These are phyloP conservation scores for Apiospora rasikravindrae DNA, from an alignment of 2,329 filamentous ascomycete species.

Conservation along the genomic window DNA sequence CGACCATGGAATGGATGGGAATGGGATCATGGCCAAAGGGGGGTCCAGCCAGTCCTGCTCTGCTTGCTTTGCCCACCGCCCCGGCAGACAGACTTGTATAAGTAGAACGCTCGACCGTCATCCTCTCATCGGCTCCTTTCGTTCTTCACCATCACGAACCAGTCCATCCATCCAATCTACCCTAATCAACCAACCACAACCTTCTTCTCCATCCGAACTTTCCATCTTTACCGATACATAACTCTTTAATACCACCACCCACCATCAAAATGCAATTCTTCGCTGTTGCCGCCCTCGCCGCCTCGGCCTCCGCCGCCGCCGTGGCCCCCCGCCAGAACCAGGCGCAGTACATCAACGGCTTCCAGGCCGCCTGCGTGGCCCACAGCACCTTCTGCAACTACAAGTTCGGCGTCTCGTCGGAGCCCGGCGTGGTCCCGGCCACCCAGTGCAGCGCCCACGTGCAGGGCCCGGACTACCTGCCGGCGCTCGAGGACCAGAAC, in stretches of 20 bases:
- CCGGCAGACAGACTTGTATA: background rate
- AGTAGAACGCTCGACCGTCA: background rate
- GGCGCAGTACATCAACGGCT: slow-evolving; percentile 18
- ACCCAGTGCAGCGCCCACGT: background rate
- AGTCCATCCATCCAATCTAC: background rate
- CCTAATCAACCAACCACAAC: background rate
- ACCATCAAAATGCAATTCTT: background rate
- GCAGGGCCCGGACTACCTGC: slow-evolving; percentile 19
- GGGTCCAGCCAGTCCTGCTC: background rate
- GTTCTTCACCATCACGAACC: background rate
- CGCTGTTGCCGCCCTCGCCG: slow-evolving; percentile 1
- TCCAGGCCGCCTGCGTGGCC: slow-evolving; percentile 18
- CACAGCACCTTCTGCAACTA: slow-evolving; percentile 20
- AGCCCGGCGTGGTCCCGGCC: background rate
- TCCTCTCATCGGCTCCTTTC: background rate
- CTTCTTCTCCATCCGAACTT: background rate
- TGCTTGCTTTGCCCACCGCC: background rate
- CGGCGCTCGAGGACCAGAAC: background rate
- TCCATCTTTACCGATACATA: background rate
- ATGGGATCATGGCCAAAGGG: background rate
- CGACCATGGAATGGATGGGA: background rate
- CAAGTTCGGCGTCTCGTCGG: background rate
- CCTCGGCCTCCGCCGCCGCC: slow-evolving; percentile 11
- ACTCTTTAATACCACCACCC: background rate
- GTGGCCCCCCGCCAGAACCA: slow-evolving; percentile 20